These are phyloP conservation scores for Rubia yunnanensis DNA, from an alignment of 257 asterid genomes.

Conservation along the genomic window DNA sequence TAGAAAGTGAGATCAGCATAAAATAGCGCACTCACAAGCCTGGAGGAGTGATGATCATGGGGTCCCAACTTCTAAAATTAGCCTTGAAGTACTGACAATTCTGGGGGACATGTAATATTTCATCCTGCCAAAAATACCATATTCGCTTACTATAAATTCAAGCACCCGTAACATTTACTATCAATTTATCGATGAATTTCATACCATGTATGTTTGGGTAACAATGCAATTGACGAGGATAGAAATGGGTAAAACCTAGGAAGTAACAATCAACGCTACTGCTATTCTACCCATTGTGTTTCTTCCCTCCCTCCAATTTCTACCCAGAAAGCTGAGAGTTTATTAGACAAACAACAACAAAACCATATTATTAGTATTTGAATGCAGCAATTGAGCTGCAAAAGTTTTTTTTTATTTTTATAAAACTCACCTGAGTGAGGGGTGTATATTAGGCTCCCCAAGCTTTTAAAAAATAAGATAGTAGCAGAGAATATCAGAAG, in stretches of 20 bases:
- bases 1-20: no score
- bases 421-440: no score
- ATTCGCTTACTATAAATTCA: no score
- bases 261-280: slow-evolving; percentile 38
- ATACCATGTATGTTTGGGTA: slow-evolving; percentile 89
- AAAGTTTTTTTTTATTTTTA: no score
- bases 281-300: slow-evolving; percentile 54
- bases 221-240: slow-evolving; percentile 65
- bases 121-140: slow-evolving; percentile 56
- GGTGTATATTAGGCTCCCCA: no score
- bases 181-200: neutral
- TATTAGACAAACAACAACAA: neutral
- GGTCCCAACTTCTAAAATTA: slow-evolving; percentile 87
- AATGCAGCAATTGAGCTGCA: no score
- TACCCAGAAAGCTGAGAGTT: neutral
- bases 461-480: no score
- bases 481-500: no score
- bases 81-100: slow-evolving; percentile 74
- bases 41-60: slow-evolving; percentile 98
- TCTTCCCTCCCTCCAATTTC: no score
- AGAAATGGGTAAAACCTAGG: slow-evolving; percentile 58
- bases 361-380: no score
- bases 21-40: slow-evolving; percentile 65
- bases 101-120: slow-evolving; percentile 89
- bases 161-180: neutral